A percentile compares a stretch with the other conserved stretches of the same genome.
These are phyloP conservation scores for Polyporus arcularius DNA, from an alignment of 768 basidiomycete species.

Conservation along the genomic window DNA sequence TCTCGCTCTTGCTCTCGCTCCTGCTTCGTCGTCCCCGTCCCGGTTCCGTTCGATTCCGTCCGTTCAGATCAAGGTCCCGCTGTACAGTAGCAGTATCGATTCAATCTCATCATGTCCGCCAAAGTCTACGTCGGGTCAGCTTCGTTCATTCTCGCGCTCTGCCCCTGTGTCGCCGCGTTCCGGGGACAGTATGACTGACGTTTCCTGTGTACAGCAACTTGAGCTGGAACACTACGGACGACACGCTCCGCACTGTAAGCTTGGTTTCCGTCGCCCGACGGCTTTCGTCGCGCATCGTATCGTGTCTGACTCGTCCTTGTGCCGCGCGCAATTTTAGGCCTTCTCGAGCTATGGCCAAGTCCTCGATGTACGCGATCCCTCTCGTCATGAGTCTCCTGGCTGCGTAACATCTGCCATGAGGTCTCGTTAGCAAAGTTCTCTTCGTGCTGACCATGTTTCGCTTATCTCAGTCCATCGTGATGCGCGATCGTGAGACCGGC, in stretches of 20 bases:
- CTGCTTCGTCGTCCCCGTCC: conserved; percentile 47
- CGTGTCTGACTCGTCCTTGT: conserved; percentile 50
- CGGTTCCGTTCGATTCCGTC: conserved; percentile 50
- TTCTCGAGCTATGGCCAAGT: conserved; percentile 83
- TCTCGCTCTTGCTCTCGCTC: conserved; percentile 33
- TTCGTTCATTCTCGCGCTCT: conserved; percentile 39
- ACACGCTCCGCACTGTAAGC: conserved; percentile 86
- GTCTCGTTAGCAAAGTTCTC: background rate
- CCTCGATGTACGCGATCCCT: conserved; percentile 74
- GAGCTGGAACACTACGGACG: conserved; percentile 97
- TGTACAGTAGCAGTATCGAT: conserved; percentile 45
- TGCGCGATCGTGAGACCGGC: conserved; percentile 98
- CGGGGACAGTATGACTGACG: conserved; percentile 37
- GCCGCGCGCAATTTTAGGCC: conserved; percentile 58
- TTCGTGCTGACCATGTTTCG: conserved; percentile 34
- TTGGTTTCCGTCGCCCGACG: conserved; percentile 39
- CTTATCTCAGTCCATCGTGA: conserved; percentile 81
- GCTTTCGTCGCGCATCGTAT: conserved; percentile 3
- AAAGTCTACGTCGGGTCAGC: conserved; percentile 97
- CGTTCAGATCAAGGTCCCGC: conserved; percentile 38
- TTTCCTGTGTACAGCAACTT: conserved; percentile 69
- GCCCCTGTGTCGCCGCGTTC: conserved; percentile 30
- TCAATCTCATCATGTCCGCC: conserved; percentile 58
- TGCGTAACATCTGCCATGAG: conserved; percentile 16
- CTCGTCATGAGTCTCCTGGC: conserved; percentile 21